Conservation (phyloP, 2,329 filamentous ascomycete species). For the Plenodomus biglobosus region DNA sequence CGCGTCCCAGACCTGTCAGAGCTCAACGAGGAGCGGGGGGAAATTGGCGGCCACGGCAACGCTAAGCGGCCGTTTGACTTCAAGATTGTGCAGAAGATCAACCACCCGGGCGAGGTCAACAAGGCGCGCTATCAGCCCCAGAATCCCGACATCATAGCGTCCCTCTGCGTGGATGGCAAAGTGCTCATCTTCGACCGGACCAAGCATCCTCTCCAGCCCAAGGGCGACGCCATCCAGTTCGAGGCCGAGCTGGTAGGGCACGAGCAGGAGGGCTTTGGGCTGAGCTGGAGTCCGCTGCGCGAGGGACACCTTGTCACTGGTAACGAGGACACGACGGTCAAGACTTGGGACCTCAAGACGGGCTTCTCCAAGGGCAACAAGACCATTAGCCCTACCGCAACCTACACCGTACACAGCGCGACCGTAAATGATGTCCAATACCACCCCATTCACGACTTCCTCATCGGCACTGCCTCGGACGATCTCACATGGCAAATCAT, state of each 20-base stretch:
- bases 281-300: constrained; percentile 87
- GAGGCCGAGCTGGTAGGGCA: constrained; percentile 87
- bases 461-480: constrained; percentile 89
- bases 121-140: constrained; percentile 98
- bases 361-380: constrained; percentile 70
- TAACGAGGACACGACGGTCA: constrained; percentile 88
- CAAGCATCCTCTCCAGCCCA: constrained; percentile 80
- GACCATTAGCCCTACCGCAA: constrained; percentile 68
- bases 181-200: constrained; percentile 95
- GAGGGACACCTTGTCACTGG: constrained; percentile 84
- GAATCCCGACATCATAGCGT: constrained; percentile 95
- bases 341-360: constrained; percentile 82
- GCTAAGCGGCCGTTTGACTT: constrained; percentile 79
- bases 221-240: constrained; percentile 65
- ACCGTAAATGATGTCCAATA: constrained; percentile 98
- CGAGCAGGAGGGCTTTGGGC: constrained; percentile 83
- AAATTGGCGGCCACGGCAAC: constrained; percentile 90
- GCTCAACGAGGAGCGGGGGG: constrained; percentile 87
- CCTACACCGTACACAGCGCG: constrained; percentile 83
- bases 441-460: constrained; percentile 79
- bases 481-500: constrained; percentile 91
- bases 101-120: constrained; percentile 96
- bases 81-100: constrained; percentile 91
- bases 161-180: constrained; percentile 81
- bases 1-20: constrained; percentile 72